Percentiles rank a stretch among this genome's conserved stretches.
phyloP scores from a whole-genome alignment of 192 early-diverging fungal species.

The Backusella morwellensis region DNA sequence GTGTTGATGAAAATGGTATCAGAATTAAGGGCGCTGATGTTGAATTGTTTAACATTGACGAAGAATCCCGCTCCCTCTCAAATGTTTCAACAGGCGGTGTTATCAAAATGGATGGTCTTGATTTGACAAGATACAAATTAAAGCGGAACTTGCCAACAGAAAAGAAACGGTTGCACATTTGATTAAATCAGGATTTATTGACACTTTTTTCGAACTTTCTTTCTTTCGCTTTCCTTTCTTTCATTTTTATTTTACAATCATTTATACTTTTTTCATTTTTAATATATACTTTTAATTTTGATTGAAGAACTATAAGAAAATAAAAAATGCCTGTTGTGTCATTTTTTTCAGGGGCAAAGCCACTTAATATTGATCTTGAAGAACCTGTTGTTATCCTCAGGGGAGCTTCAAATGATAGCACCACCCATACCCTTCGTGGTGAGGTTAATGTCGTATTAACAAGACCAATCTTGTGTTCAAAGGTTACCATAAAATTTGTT shows the following conservation, averaged over 20 bases:
- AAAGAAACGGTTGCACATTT: not conserved
- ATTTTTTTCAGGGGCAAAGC: slow-evolving; percentile 17
- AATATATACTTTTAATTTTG: not conserved
- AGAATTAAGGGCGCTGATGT: not conserved
- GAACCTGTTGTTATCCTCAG: slow-evolving; percentile 28
- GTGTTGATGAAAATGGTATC: not conserved
- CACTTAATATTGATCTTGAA: slow-evolving; percentile 32
- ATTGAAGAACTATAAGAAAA: not conserved
- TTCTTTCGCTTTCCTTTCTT: not conserved
- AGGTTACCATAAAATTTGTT: slow-evolving; percentile 21
- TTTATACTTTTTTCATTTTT: not conserved
- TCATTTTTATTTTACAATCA: not conserved
- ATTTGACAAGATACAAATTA: slow-evolving; percentile 2
- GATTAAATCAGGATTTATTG: not conserved
- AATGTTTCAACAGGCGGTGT: not conserved
- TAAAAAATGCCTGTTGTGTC: slow-evolving; percentile 21
- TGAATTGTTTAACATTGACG: not conserved
- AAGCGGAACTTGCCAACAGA: not conserved
- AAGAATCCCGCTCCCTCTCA: not conserved
- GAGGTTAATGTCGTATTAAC: slow-evolving; percentile 26
- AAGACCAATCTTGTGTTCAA: slow-evolving; percentile 2
- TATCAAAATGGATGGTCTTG: not conserved
- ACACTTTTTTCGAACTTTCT: not conserved
- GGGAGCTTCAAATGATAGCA: slow-evolving; percentile 13
- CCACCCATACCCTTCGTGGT: slow-evolving; percentile 21